Evolutionary conservation across 2,329 filamentous ascomycete genomes (phyloP).

Genomic region (Pseudogymnoascus sp.): DNA sequence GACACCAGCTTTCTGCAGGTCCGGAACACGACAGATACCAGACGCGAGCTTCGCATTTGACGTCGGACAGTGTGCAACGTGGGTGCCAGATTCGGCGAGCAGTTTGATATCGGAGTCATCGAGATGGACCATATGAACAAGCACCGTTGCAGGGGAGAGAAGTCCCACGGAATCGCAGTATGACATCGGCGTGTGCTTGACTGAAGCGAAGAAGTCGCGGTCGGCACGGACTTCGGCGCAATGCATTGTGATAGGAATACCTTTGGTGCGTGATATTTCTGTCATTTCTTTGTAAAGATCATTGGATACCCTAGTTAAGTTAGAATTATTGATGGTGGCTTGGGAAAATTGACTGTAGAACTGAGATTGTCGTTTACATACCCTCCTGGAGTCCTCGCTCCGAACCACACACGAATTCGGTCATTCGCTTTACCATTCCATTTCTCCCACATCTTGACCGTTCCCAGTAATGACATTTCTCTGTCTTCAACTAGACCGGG

Average conservation of each 20-base stretch:
- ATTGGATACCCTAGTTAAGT: conserved; percentile 25
- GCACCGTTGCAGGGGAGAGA: conserved; percentile 35
- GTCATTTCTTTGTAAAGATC: conserved; percentile 30
- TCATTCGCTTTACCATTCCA: conserved; percentile 30
- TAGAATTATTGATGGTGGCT: neutral
- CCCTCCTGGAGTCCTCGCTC: conserved; percentile 32
- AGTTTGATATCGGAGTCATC: conserved; percentile 36
- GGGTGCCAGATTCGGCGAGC: conserved; percentile 33
- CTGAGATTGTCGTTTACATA: conserved; percentile 15
- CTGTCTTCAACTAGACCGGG: conserved; percentile 35
- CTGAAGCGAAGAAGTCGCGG: conserved; percentile 27
- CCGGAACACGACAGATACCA: conserved; percentile 40
- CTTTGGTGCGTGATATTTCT: conserved; percentile 24
- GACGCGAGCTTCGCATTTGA: conserved; percentile 46
- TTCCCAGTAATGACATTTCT: conserved; percentile 30
- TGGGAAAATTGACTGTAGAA: neutral
- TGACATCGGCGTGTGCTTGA: conserved; percentile 34
- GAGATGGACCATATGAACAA: conserved; percentile 45
- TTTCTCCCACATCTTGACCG: conserved; percentile 30
- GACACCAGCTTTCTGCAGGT: conserved; percentile 36
- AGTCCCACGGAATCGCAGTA: conserved; percentile 34
- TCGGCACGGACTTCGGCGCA: conserved; percentile 32
- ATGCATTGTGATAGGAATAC: conserved; percentile 34
- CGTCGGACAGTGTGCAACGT: conserved; percentile 43
- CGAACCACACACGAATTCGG: conserved; percentile 33